Percentiles rank a stretch among this genome's conserved stretches.
These are phyloP conservation scores for Mycena indigotica DNA, from an alignment of 768 basidiomycete genomes.

Conservation along the genomic window DNA sequence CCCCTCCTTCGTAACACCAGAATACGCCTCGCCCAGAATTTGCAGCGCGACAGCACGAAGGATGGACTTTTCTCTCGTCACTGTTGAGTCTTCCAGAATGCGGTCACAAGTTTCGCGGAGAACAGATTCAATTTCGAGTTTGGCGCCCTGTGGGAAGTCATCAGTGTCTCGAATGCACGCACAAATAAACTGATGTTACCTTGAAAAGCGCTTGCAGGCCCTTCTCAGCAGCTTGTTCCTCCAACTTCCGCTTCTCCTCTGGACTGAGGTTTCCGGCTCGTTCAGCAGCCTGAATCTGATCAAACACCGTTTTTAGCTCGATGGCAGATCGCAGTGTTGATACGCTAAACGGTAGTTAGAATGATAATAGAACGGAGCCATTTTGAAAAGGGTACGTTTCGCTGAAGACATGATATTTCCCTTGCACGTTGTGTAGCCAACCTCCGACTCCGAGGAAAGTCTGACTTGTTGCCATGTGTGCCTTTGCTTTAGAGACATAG, in stretches of 20 bases:
- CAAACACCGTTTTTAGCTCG: constrained; percentile 87
- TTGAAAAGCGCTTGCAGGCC: constrained; percentile 90
- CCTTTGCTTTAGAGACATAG: constrained; percentile 80
- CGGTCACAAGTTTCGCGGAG: constrained; percentile 87
- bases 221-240: constrained; percentile 93
- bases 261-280: constrained; percentile 76
- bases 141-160: constrained; percentile 69
- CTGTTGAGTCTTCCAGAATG: constrained; percentile 59
- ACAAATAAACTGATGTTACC: constrained; percentile 36
- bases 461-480: constrained; percentile 73
- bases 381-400: constrained; percentile 68
- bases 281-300: constrained; percentile 90
- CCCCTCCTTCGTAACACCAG: constrained; percentile 17
- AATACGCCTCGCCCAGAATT: constrained; percentile 69
- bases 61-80: constrained; percentile 60
- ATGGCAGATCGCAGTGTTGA: constrained; percentile 85
- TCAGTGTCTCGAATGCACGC: neutral
- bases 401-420: constrained; percentile 91
- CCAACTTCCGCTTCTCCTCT: constrained; percentile 79
- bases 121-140: constrained; percentile 88
- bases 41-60: constrained; percentile 82
- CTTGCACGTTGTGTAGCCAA: constrained; percentile 91
- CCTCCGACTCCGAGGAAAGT: constrained; percentile 84
- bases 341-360: constrained; percentile 49
- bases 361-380: constrained; percentile 1